phyloP scores from a whole-genome alignment of 192 early-diverging fungal species.

The Helicostylum pulchrum region DNA sequence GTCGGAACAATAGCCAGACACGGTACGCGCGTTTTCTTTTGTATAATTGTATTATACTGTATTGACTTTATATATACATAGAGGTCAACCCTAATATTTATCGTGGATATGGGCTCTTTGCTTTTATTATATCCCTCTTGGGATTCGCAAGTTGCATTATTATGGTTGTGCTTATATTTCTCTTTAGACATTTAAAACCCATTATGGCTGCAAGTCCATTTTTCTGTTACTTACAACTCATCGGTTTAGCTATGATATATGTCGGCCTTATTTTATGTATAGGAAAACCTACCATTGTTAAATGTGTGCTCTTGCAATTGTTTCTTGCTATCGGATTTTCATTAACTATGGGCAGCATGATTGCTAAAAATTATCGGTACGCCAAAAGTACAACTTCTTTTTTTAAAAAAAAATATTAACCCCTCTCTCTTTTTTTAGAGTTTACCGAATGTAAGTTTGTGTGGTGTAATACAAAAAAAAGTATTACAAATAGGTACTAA shows the following conservation, averaged over 20 bases:
- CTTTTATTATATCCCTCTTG: constrained; percentile 28
- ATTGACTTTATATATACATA: not conserved
- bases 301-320: constrained; percentile 36
- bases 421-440: constrained; percentile 23
- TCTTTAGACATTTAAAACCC: constrained; percentile 34
- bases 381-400: not conserved
- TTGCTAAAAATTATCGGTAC: constrained; percentile 49
- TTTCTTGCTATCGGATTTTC: constrained; percentile 38
- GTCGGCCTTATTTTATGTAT: constrained; percentile 29
- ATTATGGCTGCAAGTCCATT: constrained; percentile 46
- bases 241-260: constrained; percentile 39
- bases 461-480: not conserved
- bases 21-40: not conserved
- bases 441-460: constrained; percentile 32
- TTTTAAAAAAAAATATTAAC: too few relatives aligned
- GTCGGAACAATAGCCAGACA: constrained; percentile 23
- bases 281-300: constrained; percentile 19
- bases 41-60: not conserved
- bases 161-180: constrained; percentile 35
- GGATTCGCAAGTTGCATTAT: constrained; percentile 31
- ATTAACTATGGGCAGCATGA: constrained; percentile 45
- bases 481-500: not conserved
- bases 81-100: constrained; percentile 33
- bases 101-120: constrained; percentile 27
- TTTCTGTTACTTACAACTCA: constrained; percentile 43